Conservation (phyloP, 169 alveolate species). For the Plasmodium coatneyi region DNA sequence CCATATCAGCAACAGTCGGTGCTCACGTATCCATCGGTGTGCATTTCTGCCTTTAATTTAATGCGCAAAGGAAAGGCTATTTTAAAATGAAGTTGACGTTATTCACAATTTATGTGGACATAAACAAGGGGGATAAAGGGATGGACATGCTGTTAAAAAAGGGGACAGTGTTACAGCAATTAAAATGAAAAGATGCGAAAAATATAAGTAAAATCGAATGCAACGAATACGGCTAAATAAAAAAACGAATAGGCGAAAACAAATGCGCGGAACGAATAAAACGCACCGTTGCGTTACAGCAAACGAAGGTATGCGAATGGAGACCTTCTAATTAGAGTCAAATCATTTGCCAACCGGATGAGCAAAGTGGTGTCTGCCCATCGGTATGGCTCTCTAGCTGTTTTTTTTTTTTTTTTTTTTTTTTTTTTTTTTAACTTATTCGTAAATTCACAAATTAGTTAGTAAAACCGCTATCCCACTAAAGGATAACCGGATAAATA, state of each 20-base stretch:
- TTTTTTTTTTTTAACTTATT: not conserved
- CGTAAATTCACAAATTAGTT: not conserved
- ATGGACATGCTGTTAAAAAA: not conserved
- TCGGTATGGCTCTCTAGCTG: not conserved
- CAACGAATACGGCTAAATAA: not conserved
- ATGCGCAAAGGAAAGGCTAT: not conserved
- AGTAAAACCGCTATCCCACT: not conserved
- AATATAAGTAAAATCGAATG: not conserved
- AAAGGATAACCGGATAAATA: not conserved
- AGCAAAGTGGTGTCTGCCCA: not conserved
- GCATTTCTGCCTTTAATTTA: not conserved
- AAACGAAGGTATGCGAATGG: not conserved
- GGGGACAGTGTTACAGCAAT: not conserved
- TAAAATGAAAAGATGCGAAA: not conserved
- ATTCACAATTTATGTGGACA: not conserved
- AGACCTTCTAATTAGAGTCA: not conserved
- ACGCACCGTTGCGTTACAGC: not conserved
- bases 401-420: too few relatives aligned
- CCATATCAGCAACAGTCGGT: not conserved
- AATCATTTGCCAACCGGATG: not conserved
- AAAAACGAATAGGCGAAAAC: not conserved
- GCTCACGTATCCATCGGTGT: not conserved
- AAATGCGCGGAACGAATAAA: not conserved
- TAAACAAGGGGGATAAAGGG: not conserved
- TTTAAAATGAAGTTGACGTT: not conserved